phyloP scores from a whole-genome alignment of 1,284 basidiomycete genomes.

The Tilletia horrida region DNA sequence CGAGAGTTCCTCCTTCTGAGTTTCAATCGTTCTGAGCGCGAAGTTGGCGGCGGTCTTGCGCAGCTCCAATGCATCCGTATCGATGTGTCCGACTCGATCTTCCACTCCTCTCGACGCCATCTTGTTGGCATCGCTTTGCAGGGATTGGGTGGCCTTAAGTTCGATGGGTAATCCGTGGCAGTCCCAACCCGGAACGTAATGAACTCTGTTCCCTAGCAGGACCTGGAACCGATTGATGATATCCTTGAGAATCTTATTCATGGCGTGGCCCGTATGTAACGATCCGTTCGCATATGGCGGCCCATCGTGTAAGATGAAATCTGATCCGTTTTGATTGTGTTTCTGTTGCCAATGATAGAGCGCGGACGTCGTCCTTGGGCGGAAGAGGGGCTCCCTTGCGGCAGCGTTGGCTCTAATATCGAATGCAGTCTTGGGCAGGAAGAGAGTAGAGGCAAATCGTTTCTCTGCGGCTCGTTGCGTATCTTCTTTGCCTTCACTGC shows the following conservation, averaged over 20 bases:
- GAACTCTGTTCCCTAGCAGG: slow-evolving; percentile 71
- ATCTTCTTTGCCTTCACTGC: neutral
- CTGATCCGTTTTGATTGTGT: slow-evolving; percentile 62
- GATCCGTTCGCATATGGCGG: slow-evolving; percentile 97
- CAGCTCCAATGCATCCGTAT: slow-evolving; percentile 58
- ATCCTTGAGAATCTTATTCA: slow-evolving; percentile 97
- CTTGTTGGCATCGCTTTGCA: slow-evolving; percentile 48
- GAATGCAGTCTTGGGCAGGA: slow-evolving; percentile 79
- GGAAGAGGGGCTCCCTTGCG: slow-evolving; percentile 65
- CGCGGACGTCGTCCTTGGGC: slow-evolving; percentile 67
- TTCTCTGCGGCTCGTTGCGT: slow-evolving; percentile 13
- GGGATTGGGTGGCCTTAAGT: slow-evolving; percentile 33
- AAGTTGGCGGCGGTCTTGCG: slow-evolving; percentile 70
- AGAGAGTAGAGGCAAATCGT: slow-evolving; percentile 61
- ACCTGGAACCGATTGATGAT: slow-evolving; percentile 89
- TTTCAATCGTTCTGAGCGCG: slow-evolving; percentile 71
- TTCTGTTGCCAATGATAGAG: slow-evolving; percentile 83
- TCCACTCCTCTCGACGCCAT: no score
- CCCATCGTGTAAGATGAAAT: slow-evolving; percentile 89
- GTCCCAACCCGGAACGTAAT: slow-evolving; percentile 95
- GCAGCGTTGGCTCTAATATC: slow-evolving; percentile 71
- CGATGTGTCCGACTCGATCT: neutral
- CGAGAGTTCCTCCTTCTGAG: slow-evolving; percentile 76
- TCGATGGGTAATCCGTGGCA: slow-evolving; percentile 92
- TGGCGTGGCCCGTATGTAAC: slow-evolving; percentile 91